These are phyloP conservation scores for Phytopythium mirpurense DNA, from an alignment of 352 stramenopile species.

Conservation along the genomic window DNA sequence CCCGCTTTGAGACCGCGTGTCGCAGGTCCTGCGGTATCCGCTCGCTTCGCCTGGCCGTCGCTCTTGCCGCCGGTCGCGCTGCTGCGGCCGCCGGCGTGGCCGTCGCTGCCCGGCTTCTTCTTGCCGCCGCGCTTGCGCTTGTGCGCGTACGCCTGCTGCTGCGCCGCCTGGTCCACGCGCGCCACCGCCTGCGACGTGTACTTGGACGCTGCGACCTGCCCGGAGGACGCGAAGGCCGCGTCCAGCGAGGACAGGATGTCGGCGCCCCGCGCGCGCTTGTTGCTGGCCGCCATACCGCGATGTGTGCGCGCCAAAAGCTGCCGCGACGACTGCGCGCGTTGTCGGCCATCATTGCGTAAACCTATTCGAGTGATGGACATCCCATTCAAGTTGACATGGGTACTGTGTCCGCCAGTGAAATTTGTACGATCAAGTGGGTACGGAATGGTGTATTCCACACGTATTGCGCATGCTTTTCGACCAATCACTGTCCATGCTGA, in stretches of 20 bases:
- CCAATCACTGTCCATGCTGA: not conserved
- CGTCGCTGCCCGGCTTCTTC: conserved; percentile 2
- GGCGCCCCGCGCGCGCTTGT: conserved; percentile 55
- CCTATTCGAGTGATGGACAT: not conserved
- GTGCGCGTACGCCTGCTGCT: conserved; percentile 69
- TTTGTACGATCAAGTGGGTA: not conserved
- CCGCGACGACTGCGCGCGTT: too few species aligned
- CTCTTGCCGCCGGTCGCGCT: conserved; percentile 8
- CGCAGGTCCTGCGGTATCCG: not conserved
- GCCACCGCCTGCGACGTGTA: conserved; percentile 60
- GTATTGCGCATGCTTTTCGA: not conserved
- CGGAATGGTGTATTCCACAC: conserved; percentile 2
- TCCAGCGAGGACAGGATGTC: conserved; percentile 78
- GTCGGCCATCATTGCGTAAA: not conserved
- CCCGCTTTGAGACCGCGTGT: conserved; percentile 2
- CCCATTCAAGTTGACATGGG: not conserved
- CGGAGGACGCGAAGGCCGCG: conserved; percentile 45
- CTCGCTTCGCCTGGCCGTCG: conserved; percentile 5
- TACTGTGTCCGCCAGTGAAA: not conserved
- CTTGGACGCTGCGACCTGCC: conserved; percentile 39
- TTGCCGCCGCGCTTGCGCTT: conserved; percentile 43
- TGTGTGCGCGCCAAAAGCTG: conserved; percentile 8
- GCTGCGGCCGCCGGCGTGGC: conserved; percentile 10
- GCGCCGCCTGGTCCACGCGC: conserved; percentile 22
- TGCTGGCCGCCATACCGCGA: conserved; percentile 28